Conservation (phyloP, 2,329 filamentous ascomycete species). For the Mycosphaerella sp. region DNA sequence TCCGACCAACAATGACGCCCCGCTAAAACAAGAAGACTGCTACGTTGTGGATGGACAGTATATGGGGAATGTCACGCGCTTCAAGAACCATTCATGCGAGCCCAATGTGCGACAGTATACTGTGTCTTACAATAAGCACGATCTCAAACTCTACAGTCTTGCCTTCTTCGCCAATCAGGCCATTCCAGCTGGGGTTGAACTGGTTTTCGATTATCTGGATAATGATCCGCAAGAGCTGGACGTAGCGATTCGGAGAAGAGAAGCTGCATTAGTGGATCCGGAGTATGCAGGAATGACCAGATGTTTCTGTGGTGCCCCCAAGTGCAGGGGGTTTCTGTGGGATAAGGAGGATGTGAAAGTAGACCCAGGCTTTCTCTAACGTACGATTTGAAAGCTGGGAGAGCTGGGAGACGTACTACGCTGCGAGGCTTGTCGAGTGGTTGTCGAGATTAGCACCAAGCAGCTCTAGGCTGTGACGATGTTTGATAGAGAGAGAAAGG, state of each 20-base stretch:
- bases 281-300: constrained; percentile 41
- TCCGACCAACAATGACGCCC: constrained; percentile 43
- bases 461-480: no score
- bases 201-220: constrained; percentile 76
- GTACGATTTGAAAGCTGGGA: background rate
- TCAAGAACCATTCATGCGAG: constrained; percentile 77
- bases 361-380: background rate
- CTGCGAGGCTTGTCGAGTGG: no score
- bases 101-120: constrained; percentile 76
- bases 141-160: constrained; percentile 68
- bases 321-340: constrained; percentile 67
- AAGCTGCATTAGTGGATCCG: constrained; percentile 44
- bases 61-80: constrained; percentile 70
- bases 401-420: no score
- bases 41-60: constrained; percentile 61
- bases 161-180: constrained; percentile 67
- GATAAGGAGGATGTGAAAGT: background rate
- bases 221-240: constrained; percentile 47
- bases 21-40: constrained; percentile 36
- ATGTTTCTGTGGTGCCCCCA: constrained; percentile 55
- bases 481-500: no score
- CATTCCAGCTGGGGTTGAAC: constrained; percentile 59
- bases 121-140: constrained; percentile 68
- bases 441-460: no score
- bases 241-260: constrained; percentile 24